phyloP scores from a whole-genome alignment of 306 rosid species.

The Geum urbanum region DNA sequence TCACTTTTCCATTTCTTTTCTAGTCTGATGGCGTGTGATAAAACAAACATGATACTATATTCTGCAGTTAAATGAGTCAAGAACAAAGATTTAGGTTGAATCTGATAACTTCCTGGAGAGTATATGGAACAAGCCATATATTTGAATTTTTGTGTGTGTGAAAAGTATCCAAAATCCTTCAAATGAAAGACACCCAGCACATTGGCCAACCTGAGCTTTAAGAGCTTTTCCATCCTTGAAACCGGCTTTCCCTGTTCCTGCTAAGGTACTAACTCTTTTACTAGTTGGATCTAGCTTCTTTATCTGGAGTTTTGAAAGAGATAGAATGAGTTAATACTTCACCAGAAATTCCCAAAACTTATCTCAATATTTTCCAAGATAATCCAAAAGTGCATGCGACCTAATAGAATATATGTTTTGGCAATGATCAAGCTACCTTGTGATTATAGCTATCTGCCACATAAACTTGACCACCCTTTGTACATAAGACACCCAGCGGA shows the following conservation, averaged over 20 bases:
- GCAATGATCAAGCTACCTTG: constrained; percentile 52
- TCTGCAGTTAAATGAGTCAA: background rate
- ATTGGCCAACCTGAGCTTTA: constrained; percentile 61
- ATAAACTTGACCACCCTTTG: constrained; percentile 60
- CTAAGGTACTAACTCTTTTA: constrained; percentile 73
- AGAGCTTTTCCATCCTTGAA: constrained; percentile 68
- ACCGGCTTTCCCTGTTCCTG: constrained; percentile 90
- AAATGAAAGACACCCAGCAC: constrained; percentile 13
- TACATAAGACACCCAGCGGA: constrained; percentile 73
- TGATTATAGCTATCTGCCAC: constrained; percentile 91
- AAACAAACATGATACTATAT: background rate
- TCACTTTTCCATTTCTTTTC: constrained; percentile 4
- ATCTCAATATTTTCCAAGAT: background rate
- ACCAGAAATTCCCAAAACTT: background rate
- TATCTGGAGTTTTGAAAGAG: constrained; percentile 49
- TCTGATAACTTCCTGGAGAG: background rate
- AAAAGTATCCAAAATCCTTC: constrained; percentile 8
- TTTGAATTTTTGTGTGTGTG: background rate
- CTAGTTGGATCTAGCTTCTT: constrained; percentile 76
- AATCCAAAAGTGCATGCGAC: constrained; percentile 13
- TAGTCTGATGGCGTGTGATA: background rate
- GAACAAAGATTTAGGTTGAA: background rate
- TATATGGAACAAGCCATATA: background rate
- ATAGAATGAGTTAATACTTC: constrained; percentile 8
- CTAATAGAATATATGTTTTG: background rate